Conservation (phyloP, 352 stramenopile genomes). For the Phytopythium oedochilum region DNA sequence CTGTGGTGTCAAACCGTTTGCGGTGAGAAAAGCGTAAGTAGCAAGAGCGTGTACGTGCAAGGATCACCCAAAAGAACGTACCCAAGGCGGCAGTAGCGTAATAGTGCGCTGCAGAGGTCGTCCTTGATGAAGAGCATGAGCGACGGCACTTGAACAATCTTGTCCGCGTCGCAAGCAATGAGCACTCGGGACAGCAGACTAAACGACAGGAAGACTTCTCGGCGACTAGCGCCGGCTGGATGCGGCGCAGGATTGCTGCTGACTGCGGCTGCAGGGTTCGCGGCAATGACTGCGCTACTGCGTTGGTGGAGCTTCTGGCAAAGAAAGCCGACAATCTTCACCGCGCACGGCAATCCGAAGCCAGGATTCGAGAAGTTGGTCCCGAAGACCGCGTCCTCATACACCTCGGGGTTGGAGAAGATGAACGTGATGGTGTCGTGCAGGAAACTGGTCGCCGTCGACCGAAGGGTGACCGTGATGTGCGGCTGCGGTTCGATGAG, state of each 20-base stretch:
- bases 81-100: constrained; percentile 71
- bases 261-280: neutral
- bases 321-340: constrained; percentile 78
- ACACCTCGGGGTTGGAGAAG: constrained; percentile 51
- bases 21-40: no score
- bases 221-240: constrained; percentile 23
- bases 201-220: constrained; percentile 72
- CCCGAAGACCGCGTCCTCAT: constrained; percentile 21
- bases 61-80: constrained; percentile 20
- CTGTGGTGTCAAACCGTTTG: constrained; percentile 14
- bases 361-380: constrained; percentile 9
- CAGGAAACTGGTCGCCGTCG: constrained; percentile 55
- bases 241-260: constrained; percentile 1
- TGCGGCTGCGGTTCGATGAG: constrained; percentile 28
- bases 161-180: constrained; percentile 40
- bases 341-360: constrained; percentile 70
- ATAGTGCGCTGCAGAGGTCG: constrained; percentile 68
- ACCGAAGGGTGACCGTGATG: constrained; percentile 56
- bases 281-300: constrained; percentile 17
- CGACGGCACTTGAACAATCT: constrained; percentile 49
- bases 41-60: no score
- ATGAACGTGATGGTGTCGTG: constrained; percentile 62
- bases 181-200: constrained; percentile 54
- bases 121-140: constrained; percentile 84
- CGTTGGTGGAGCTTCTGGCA: constrained; percentile 71